phyloP scores from a whole-genome alignment of 805 yeast genomes.

The Wickerhamiella sergipiensis region DNA sequence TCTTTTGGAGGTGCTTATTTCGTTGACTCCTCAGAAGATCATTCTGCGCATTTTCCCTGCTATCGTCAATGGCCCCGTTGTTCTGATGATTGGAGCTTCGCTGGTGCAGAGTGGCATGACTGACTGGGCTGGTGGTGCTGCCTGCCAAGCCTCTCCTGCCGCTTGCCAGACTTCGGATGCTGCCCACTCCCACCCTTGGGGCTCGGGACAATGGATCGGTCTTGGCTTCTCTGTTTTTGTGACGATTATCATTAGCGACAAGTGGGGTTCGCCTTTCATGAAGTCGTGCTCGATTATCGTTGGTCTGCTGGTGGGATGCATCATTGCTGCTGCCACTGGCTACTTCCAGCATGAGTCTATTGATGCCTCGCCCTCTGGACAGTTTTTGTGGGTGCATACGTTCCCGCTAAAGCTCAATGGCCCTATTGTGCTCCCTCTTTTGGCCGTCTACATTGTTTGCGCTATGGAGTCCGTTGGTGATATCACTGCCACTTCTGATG shows the following conservation, averaged over 20 bases:
- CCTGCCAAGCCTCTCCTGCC: slow-evolving; percentile 21
- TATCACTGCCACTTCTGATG: slow-evolving; percentile 87
- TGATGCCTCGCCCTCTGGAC: slow-evolving; percentile 62
- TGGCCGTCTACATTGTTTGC: slow-evolving; percentile 67
- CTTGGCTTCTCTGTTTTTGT: slow-evolving; percentile 72
- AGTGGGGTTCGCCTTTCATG: slow-evolving; percentile 90
- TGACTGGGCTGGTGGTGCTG: slow-evolving; percentile 83
- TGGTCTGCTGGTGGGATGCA: slow-evolving; percentile 77
- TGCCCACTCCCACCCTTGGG: slow-evolving; percentile 57
- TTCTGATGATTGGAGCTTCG: slow-evolving; percentile 62
- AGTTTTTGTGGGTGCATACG: slow-evolving; percentile 81
- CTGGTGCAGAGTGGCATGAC: slow-evolving; percentile 60
- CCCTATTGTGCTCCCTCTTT: slow-evolving; percentile 72
- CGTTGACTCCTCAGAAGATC: slow-evolving; percentile 62
- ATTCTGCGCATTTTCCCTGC: slow-evolving; percentile 75
- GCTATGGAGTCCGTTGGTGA: slow-evolving; percentile 95
- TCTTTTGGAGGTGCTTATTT: slow-evolving; percentile 52
- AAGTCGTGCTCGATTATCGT: slow-evolving; percentile 84
- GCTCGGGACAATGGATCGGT: slow-evolving; percentile 77
- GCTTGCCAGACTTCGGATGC: slow-evolving; percentile 34
- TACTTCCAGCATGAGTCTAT: slow-evolving; percentile 51
- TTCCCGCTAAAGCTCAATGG: slow-evolving; percentile 66
- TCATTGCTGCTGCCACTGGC: slow-evolving; percentile 83
- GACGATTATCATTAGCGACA: slow-evolving; percentile 62
- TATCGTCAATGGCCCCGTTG: slow-evolving; percentile 87